Evolutionary conservation across 2,329 filamentous ascomycete genomes (phyloP).

Genomic region (Sordariomycetes sp.): DNA sequence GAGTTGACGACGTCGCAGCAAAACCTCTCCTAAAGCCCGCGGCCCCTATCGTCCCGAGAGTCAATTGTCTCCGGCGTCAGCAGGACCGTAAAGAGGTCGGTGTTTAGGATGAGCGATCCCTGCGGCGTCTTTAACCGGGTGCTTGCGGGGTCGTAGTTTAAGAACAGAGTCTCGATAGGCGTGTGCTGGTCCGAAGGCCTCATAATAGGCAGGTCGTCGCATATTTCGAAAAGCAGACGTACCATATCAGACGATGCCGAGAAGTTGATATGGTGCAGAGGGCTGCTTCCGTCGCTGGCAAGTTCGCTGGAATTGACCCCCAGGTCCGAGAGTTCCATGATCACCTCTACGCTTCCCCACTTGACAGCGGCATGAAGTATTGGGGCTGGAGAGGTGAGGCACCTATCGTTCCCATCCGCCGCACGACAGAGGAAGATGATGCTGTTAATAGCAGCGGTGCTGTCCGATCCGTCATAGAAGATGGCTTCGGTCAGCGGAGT

Average conservation of each 20-base stretch:
- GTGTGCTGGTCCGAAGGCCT: background rate
- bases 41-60: background rate
- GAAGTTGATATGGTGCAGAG: conserved; percentile 6
- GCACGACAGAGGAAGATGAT: background rate
- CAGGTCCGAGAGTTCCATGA: background rate
- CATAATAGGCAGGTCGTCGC: background rate
- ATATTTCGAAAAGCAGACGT: conserved; percentile 1
- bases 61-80: background rate
- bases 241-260: conserved; percentile 2
- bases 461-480: background rate
- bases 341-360: conserved; percentile 5
- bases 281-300: background rate
- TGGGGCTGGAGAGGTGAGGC: background rate
- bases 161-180: conserved; percentile 5
- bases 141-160: background rate
- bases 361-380: conserved; percentile 3
- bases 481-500: conserved; percentile 19
- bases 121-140: background rate
- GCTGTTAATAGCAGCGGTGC: background rate
- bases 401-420: background rate
- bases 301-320: conserved; percentile 3
- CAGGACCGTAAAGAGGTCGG: background rate
- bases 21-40: conserved; percentile 6
- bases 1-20: background rate
- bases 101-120: background rate